Percentiles rank a stretch among this genome's conserved stretches.
phyloP scores from a whole-genome alignment of 129 eudicot genomes.

The Logfia minima region DNA sequence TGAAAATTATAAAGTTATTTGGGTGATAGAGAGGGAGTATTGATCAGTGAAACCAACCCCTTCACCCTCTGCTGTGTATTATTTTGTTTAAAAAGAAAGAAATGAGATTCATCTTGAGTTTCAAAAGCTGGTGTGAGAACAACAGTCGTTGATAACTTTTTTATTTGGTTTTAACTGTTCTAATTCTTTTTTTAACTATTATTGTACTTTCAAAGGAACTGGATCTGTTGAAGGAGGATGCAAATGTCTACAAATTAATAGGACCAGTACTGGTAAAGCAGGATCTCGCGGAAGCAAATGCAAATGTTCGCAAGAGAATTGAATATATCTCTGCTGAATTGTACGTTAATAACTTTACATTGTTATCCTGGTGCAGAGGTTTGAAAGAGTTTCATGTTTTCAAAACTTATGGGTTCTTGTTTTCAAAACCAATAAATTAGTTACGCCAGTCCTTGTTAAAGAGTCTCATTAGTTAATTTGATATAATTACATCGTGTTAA shows the following conservation, averaged over 20 bases:
- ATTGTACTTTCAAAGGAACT: conserved; percentile 51
- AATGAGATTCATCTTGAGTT: not conserved
- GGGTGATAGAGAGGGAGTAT: not conserved
- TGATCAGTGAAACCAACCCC: not conserved
- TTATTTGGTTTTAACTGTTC: not conserved
- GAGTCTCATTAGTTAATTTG: not conserved
- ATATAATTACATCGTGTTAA: not conserved
- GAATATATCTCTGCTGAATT: conserved; percentile 95
- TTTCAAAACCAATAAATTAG: not conserved
- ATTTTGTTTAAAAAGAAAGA: not conserved
- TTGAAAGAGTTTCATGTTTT: not conserved
- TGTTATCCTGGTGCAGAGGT: not conserved
- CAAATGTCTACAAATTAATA: conserved; percentile 90
- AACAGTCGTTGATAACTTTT: too few relatives aligned
- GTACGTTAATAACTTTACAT: conserved; percentile 40
- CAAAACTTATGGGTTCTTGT: not conserved
- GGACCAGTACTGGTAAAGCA: conserved; percentile 98
- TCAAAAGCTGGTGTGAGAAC: not conserved
- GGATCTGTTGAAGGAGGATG: conserved; percentile 88
- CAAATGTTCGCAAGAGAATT: conserved; percentile 93
- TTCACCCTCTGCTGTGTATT: not conserved
- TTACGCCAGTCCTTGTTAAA: too few relatives aligned
- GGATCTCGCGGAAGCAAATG: conserved; percentile 97
- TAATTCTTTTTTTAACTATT: not conserved
- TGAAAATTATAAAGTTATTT: too few relatives aligned